phyloP scores from a whole-genome alignment of 1,139 yeast species.

The Blastobotrys proliferans region DNA sequence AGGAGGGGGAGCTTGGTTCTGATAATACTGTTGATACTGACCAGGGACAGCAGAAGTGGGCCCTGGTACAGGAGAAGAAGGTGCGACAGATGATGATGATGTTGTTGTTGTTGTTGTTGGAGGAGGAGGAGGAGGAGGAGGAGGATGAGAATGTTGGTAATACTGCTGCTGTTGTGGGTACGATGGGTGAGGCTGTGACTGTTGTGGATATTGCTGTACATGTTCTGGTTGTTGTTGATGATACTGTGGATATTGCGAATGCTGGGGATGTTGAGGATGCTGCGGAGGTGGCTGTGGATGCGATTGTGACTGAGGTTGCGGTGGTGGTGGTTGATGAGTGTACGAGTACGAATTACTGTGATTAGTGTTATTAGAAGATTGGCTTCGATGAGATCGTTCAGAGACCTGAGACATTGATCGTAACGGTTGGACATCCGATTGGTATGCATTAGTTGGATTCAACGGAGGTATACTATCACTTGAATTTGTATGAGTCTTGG shows the following conservation, averaged over 20 bases:
- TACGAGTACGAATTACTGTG: background rate
- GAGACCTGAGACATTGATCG: conserved; percentile 11
- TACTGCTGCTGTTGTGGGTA: conserved; percentile 4
- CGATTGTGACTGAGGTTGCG: conserved; percentile 9
- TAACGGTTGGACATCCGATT: conserved; percentile 15
- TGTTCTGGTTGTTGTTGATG: conserved; percentile 11
- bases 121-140: no score
- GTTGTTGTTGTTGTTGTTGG: no score
- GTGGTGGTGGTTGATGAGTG: conserved; percentile 3
- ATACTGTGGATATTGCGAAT: conserved; percentile 9
- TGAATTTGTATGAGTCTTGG: background rate
- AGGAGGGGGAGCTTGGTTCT: conserved; percentile 2
- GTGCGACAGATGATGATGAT: no score
- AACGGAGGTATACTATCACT: conserved; percentile 12
- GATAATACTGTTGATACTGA: conserved; percentile 10
- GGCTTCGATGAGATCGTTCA: background rate
- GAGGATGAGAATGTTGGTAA: no score
- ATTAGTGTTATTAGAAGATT: background rate
- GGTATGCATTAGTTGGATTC: conserved; percentile 11
- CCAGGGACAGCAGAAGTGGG: no score
- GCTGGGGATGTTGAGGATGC: conserved; percentile 4
- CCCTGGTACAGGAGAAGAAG: no score
- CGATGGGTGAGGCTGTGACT: conserved; percentile 1
- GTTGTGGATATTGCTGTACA: conserved; percentile 9
- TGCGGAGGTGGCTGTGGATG: conserved; percentile 9